Conservation (phyloP, 768 basidiomycete species). For the Psilocybe subaeruginosa region DNA sequence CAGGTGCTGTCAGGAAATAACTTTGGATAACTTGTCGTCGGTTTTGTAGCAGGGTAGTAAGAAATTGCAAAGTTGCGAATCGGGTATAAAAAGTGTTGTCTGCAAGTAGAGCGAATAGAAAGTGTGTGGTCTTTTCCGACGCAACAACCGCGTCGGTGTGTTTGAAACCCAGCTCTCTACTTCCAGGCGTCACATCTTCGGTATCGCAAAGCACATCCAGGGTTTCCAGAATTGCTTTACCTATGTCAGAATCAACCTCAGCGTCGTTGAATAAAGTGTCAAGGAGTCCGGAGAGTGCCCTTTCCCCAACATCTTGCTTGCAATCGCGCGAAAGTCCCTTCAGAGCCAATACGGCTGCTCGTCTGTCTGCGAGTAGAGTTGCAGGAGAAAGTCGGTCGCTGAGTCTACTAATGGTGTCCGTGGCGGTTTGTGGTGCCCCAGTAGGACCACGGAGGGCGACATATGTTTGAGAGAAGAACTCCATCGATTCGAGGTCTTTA, state of each 20-base stretch:
- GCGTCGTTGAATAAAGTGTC: constrained; percentile 87
- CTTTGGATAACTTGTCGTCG: constrained; percentile 81
- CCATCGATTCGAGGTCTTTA: constrained; percentile 47
- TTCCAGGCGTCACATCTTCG: constrained; percentile 47
- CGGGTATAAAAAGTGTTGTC: constrained; percentile 85
- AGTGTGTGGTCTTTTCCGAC: constrained; percentile 72
- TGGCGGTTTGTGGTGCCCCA: constrained; percentile 80
- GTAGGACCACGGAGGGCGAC: constrained; percentile 84
- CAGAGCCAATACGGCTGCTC: constrained; percentile 90
- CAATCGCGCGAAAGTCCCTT: constrained; percentile 93
- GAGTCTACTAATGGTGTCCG: constrained; percentile 86
- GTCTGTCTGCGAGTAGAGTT: constrained; percentile 85
- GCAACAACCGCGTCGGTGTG: constrained; percentile 83
- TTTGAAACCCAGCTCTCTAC: constrained; percentile 78
- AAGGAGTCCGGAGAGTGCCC: constrained; percentile 76
- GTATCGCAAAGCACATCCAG: constrained; percentile 83
- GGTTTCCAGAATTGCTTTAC: constrained; percentile 91
- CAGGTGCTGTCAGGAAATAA: constrained; percentile 88
- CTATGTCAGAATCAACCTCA: constrained; percentile 88
- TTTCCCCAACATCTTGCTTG: constrained; percentile 84
- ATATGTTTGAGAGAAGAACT: constrained; percentile 86
- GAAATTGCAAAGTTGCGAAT: constrained; percentile 80
- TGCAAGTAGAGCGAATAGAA: constrained; percentile 74
- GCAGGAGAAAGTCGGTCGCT: constrained; percentile 91
- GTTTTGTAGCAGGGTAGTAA: constrained; percentile 81